Evolutionary conservation across 768 basidiomycete genomes (phyloP), one percentile per base, ranked within the genome.

Genomic region (Boletus rubropictus): DNA sequence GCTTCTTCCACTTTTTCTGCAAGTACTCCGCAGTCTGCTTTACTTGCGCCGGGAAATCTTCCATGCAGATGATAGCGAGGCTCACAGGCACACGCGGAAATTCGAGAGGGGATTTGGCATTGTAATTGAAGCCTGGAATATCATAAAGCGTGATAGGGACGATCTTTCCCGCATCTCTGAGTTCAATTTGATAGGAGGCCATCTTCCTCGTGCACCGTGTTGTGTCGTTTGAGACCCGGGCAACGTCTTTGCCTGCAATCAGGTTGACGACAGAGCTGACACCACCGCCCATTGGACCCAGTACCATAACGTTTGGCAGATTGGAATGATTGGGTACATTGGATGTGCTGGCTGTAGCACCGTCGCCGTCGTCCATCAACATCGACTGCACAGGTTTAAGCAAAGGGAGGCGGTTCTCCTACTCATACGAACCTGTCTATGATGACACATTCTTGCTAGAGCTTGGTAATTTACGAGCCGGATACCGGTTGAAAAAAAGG

Each of bases 261-360:
- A 64, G 32, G 51, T 66, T 66, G 61, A 64, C 57, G 39, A 64
- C 49, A 32, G 62, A 61, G 37, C 64, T 64, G 44, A 49, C 54
- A 10, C 63, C 63, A 18, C 56, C 56, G 11, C 64, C 61, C 17
- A 36, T 49, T 20, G 56, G 59, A 27, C 62, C 63, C 11, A 65
- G 42, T 5, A 64, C 59, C 32, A 64, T 44, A 7, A 66, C 24
- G 18, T 60, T 61, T 9, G 56, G 58, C 14, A 49, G 35, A 6
- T 5, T 49, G 20, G 55, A 39, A 7, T 44, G 49, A 7, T 20
- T 40, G 37, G 40, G 28, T 8, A 17, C 20, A 5, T 41, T 44
- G 24, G 45, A 47, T n/a, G 21, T 27, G 34, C 15, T 4, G 10
- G 45, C 20, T 21, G 37, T 8, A 9, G 37, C 41, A 20, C n/a